Evolutionary conservation across 345 rosid genomes (phyloP).

Genomic region (Populus nigra): DNA sequence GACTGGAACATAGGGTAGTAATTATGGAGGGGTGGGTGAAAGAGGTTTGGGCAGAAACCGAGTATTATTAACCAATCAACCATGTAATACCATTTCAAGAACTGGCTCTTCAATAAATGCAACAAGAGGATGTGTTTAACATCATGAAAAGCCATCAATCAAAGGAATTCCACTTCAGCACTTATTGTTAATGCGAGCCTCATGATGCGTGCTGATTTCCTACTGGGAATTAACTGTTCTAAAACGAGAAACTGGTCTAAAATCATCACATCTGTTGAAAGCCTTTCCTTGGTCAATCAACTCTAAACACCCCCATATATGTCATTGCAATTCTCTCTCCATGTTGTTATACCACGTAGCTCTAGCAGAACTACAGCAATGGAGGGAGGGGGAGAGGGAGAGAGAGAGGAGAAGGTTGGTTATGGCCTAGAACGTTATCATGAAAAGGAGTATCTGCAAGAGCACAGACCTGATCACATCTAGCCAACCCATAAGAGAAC

Average conservation of each 20-base stretch:
- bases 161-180: constrained; percentile 13
- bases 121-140: constrained; percentile 41
- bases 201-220: constrained; percentile 3
- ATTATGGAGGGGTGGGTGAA: constrained; percentile 30
- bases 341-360: background rate
- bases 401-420: background rate
- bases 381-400: background rate
- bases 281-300: background rate
- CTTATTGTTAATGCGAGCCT: background rate
- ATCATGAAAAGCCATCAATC: constrained; percentile 21
- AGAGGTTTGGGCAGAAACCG: background rate
- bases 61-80: constrained; percentile 41
- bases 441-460: constrained; percentile 33
- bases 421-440: constrained; percentile 21
- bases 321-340: background rate
- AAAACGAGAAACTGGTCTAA: background rate
- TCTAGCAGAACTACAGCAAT: constrained; percentile 4
- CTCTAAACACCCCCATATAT: background rate
- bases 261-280: background rate
- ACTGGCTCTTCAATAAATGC: constrained; percentile 57
- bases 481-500: constrained; percentile 50
- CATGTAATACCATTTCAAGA: constrained; percentile 30
- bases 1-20: constrained; percentile 9
- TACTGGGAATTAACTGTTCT: background rate
- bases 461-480: constrained; percentile 28